Conservation (phyloP, 1,139 yeast species). For the Eremothecium sinecaudum region DNA sequence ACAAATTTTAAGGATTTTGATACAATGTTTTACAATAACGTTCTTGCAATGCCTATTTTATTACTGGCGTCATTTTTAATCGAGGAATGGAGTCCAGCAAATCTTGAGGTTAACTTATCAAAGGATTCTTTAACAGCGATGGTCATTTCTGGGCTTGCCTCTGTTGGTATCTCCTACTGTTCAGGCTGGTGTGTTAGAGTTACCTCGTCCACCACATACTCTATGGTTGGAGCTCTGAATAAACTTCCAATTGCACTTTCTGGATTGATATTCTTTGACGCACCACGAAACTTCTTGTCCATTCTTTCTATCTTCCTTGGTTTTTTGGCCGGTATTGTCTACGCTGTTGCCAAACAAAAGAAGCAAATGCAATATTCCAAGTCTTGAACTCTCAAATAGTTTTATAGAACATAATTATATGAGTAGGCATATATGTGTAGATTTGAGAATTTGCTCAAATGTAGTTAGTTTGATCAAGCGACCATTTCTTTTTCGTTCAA, state of each 20-base stretch:
- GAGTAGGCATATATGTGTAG: too few relatives aligned
- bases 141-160: slow-evolving; percentile 85
- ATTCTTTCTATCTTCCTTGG: slow-evolving; percentile 86
- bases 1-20: slow-evolving; percentile 96
- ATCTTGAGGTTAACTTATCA: slow-evolving; percentile 64
- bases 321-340: slow-evolving; percentile 87
- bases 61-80: slow-evolving; percentile 61
- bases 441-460: too few relatives aligned
- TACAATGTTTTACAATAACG: slow-evolving; percentile 96
- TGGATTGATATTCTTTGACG: slow-evolving; percentile 88
- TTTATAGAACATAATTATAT: too few relatives aligned
- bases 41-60: slow-evolving; percentile 83
- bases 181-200: slow-evolving; percentile 99
- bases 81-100: slow-evolving; percentile 88
- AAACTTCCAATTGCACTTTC: slow-evolving; percentile 95
- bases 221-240: slow-evolving; percentile 98
- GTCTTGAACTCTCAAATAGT: too few relatives aligned
- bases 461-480: too few relatives aligned
- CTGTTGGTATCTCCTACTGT: slow-evolving; percentile 95
- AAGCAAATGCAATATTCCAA: slow-evolving; percentile 32
- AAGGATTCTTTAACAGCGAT: slow-evolving; percentile 71
- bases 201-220: slow-evolving; percentile 94
- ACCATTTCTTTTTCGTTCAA: too few relatives aligned
- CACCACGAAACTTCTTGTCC: slow-evolving; percentile 88
- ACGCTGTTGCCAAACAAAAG: slow-evolving; percentile 84